Evolutionary conservation across 2,329 filamentous ascomycete genomes (phyloP), one percentile per base, ranked within the genome.

Genomic region (Lachnellula willkommii): DNA sequence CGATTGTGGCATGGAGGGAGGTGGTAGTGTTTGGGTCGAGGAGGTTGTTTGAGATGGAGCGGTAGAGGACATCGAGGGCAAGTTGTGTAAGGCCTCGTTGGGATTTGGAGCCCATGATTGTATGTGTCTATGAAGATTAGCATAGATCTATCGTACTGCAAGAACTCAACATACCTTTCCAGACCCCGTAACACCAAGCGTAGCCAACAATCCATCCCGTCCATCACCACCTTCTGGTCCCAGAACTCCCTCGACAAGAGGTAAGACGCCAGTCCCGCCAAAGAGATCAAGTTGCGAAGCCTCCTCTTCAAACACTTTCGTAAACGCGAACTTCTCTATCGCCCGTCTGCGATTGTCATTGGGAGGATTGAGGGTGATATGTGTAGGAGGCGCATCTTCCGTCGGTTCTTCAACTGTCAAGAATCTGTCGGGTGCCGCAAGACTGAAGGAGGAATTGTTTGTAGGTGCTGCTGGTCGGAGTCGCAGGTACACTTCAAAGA

Each of bases 291-390:
- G 77, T 69, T 99, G 94, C 6, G 82, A 83, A 1, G 90, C 85
- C 66, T 88, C 79, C 68, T 97, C 92, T 65, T 95, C 88, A 65
- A 97, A 96, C 1, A 99, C 91, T 60, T 84, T 84, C 0, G 94
- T 99, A 69, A 99, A 99, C 1, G 87, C 89, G 70, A 97, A 99
- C 69, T 88, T 90, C 72, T 99, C 94, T 37, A 96, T 84, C 1
- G 92, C 91, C 47, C 92, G 84, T 64, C 93, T 89, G 55, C 93
- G 82, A 59, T 84, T 81, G 58, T 96, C 93, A 60, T 85, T 88
- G 2, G 90, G 89, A 0, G 92, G 91, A 64, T 89, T 89, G 15
- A 92, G 72, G 0, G 85, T 89, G 61, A 92, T 87, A 68, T 90
- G 85, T 1, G 84, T 89, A 0, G 87, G 78, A n/a, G 69, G 70